Evolutionary conservation across 1,284 basidiomycete species (phyloP), one percentile per base, ranked within the genome.

Genomic region (Phenoliferia sp.): DNA sequence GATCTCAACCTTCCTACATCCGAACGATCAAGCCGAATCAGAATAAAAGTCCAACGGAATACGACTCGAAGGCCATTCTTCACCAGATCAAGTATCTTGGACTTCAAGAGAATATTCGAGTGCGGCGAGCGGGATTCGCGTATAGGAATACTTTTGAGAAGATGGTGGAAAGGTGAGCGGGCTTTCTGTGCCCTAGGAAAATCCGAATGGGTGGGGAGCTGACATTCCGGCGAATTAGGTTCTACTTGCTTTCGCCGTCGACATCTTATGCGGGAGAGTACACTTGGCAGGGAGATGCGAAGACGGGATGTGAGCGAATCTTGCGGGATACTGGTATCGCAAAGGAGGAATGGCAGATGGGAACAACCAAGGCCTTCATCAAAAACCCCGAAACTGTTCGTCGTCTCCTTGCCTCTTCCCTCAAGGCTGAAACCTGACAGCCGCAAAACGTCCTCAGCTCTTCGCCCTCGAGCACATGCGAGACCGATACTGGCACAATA

Each of bases 71-170:
- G 78, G 93, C 93, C 10, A 91, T 99, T 71, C 83, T 99, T 55
- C 95, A 99, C 82, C 96, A 99, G 82, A 92, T 99, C 84, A 98
- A 99, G 80, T 99, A 99, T 78, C 89, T 99, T 58, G 96, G 95
- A 80, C 82, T 99, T 63, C 94, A 98, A 80, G 96, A 99, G 81
- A 99, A 99, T 78, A 97, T 99, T 67, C 88, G 95, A 59, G 93
- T 99, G 61, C 89, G 95, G 67, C 87, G 95, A 71, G 95, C 95
- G 36, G 95, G 95, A 65, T 99, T 99, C 78, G 95, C 95, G 0
- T 99, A 99, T 80, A 83, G 96, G 70, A 95, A 95, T 76, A 92
- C 93, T 2, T 99, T 99, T 76, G 92, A 96, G 80, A 98, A 98
- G 83, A 94, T 99, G 90, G 91, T 99, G 35, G 92, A 97, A 79